A percentile compares a stretch with the other conserved stretches of the same genome.
Conservation (phyloP, 768 basidiomycete genomes). For the Rhodocollybia butyracea region DNA sequence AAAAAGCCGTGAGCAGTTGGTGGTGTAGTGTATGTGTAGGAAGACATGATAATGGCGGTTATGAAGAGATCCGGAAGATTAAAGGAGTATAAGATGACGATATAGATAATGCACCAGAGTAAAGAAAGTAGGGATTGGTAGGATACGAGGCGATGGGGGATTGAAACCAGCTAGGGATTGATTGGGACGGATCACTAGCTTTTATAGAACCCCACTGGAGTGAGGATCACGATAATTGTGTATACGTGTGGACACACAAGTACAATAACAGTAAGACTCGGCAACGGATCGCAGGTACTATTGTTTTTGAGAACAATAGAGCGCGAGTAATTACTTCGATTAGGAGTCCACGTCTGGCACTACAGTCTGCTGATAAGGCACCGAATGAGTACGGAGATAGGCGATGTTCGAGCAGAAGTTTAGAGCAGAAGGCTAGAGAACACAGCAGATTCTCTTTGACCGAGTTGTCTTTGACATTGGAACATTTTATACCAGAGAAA, state of each 20-base stretch:
- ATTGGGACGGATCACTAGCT: neutral
- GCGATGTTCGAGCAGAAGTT: neutral
- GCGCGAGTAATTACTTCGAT: neutral
- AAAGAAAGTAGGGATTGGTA: neutral
- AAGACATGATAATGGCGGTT: constrained; percentile 43
- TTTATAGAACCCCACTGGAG: neutral
- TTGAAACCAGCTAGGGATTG: constrained; percentile 1
- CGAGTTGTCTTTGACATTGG: neutral
- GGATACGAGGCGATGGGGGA: neutral
- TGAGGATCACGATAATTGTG: neutral
- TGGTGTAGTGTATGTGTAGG: constrained; percentile 35
- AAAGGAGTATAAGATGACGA: neutral
- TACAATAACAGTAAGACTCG: neutral
- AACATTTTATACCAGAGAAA: constrained; percentile 1
- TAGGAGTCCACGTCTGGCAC: too few relatives aligned
- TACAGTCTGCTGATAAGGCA: too few relatives aligned
- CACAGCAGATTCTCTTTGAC: too few relatives aligned
- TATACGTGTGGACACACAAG: constrained; percentile 4
- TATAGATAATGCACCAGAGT: neutral
- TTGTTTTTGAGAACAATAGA: constrained; percentile 6
- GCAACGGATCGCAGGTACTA: constrained; percentile 1
- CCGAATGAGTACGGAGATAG: too few relatives aligned
- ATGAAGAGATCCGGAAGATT: constrained; percentile 3
- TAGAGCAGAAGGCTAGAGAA: neutral
- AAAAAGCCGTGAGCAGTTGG: constrained; percentile 58